Evolutionary conservation across 306 rosid species (phyloP).

Genomic region (barrel medic (Medicago truncatula)): DNA sequence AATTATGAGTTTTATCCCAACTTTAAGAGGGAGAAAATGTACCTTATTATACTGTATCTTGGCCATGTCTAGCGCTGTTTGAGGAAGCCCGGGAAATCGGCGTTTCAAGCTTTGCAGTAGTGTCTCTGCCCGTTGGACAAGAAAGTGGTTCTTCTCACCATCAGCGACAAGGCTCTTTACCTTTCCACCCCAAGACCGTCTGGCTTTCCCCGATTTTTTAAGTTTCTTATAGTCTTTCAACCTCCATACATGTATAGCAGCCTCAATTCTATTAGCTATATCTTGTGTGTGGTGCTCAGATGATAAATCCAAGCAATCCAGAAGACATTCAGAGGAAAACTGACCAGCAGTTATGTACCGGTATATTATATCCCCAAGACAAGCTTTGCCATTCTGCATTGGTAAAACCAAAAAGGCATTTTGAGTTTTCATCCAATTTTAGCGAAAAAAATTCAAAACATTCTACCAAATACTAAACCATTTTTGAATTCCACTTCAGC

Average conservation of each 20-base stretch:
- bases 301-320: slow-evolving; percentile 86
- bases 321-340: slow-evolving; percentile 79
- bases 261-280: slow-evolving; percentile 86
- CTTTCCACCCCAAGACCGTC: slow-evolving; percentile 93
- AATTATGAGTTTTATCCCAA: slow-evolving; percentile 10
- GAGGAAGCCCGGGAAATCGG: slow-evolving; percentile 91
- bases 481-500: slow-evolving; percentile 1
- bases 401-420: not conserved
- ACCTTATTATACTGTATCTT: slow-evolving; percentile 93
- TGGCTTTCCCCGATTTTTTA: slow-evolving; percentile 52
- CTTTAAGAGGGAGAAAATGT: not conserved
- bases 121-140: slow-evolving; percentile 76
- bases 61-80: slow-evolving; percentile 88
- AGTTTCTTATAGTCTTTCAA: slow-evolving; percentile 72
- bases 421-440: slow-evolving; percentile 7
- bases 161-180: slow-evolving; percentile 85
- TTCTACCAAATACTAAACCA: slow-evolving; percentile 10
- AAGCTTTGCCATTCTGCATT: slow-evolving; percentile 86
- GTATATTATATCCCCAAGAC: slow-evolving; percentile 85
- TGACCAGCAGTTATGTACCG: slow-evolving; percentile 72
- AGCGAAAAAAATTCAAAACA: not conserved
- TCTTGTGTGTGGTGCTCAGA: slow-evolving; percentile 89
- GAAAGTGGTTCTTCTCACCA: slow-evolving; percentile 56
- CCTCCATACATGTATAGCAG: slow-evolving; percentile 82
- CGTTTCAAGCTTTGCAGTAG: slow-evolving; percentile 76